A percentile compares a stretch with the other conserved stretches of the same genome.
These are phyloP conservation scores for Alisma plantagoaquatica DNA, from an alignment of 106 monocot genomes.

Conservation along the genomic window DNA sequence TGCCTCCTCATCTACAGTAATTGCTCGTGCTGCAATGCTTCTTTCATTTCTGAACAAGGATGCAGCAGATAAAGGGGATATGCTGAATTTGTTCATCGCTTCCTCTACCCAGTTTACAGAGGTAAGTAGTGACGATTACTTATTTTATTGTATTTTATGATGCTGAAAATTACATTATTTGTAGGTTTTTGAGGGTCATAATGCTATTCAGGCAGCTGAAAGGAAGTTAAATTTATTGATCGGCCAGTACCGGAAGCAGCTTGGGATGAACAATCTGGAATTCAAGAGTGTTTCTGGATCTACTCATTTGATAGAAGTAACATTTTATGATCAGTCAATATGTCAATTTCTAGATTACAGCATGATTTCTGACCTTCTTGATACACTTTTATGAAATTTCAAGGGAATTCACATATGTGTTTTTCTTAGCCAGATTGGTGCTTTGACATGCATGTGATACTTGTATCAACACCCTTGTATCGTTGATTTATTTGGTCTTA, in stretches of 20 bases:
- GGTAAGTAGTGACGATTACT: conserved; percentile 25
- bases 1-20: conserved; percentile 66
- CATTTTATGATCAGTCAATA: too few relatives aligned
- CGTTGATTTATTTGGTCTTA: too few relatives aligned
- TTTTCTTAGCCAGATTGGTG: too few relatives aligned
- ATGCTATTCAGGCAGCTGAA: conserved; percentile 36
- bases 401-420: too few relatives aligned
- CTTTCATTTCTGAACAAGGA: conserved; percentile 77
- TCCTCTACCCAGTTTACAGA: conserved; percentile 68
- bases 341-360: too few relatives aligned
- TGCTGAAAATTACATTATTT: conserved; percentile 1
- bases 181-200: conserved; percentile 51
- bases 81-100: conserved; percentile 59
- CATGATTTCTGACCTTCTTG: too few relatives aligned
- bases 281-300: conserved; percentile 74
- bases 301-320: conserved; percentile 92
- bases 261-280: conserved; percentile 64
- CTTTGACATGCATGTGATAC: too few relatives aligned
- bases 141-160: background rate
- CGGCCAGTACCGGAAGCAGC: conserved; percentile 58
- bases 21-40: conserved; percentile 53
- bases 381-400: too few relatives aligned
- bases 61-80: conserved; percentile 64
- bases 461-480: too few relatives aligned
- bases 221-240: conserved; percentile 74